Evolutionary conservation across 2,329 filamentous ascomycete genomes (phyloP).

Genomic region (Colletotrichum graminicola): DNA sequence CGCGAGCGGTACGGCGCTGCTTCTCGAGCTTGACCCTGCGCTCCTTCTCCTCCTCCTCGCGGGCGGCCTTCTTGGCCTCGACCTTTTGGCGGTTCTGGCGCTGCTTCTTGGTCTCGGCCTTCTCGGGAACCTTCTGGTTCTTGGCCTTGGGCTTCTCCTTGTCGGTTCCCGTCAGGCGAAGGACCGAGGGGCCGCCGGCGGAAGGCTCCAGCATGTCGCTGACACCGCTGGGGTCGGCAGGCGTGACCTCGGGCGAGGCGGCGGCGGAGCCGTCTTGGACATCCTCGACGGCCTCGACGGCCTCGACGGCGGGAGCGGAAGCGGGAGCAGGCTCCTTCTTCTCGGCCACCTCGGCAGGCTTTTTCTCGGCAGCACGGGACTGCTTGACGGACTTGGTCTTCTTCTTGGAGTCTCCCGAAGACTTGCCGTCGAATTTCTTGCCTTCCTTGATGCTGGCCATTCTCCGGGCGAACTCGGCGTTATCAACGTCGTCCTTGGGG

Average conservation of each 20-base stretch:
- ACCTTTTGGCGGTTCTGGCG: constrained; percentile 92
- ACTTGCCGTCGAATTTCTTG: constrained; percentile 67
- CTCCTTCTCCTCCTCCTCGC: constrained; percentile 82
- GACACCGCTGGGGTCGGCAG: constrained; percentile 76
- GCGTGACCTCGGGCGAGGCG: constrained; percentile 71
- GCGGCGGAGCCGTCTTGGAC: constrained; percentile 81
- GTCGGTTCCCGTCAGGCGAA: constrained; percentile 79
- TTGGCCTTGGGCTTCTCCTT: constrained; percentile 74
- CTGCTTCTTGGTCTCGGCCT: constrained; percentile 91
- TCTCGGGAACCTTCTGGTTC: constrained; percentile 72
- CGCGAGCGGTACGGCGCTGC: constrained; percentile 84
- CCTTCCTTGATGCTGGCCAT: constrained; percentile 79
- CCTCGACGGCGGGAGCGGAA: constrained; percentile 76
- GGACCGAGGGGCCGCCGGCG: constrained; percentile 75
- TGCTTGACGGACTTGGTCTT: constrained; percentile 79
- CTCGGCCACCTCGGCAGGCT: constrained; percentile 67
- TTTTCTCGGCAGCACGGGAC: constrained; percentile 68
- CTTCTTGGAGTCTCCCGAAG: constrained; percentile 71
- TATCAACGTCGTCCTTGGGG: constrained; percentile 72
- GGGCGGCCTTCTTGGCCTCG: constrained; percentile 80
- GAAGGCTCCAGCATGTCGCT: constrained; percentile 91
- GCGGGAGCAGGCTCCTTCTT: constrained; percentile 64
- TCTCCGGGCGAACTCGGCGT: constrained; percentile 82
- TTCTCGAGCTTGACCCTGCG: constrained; percentile 83
- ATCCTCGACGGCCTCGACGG: constrained; percentile 78